Evolutionary conservation across 2,329 filamentous ascomycete genomes (phyloP).

Genomic region (Polytolypa hystricis): DNA sequence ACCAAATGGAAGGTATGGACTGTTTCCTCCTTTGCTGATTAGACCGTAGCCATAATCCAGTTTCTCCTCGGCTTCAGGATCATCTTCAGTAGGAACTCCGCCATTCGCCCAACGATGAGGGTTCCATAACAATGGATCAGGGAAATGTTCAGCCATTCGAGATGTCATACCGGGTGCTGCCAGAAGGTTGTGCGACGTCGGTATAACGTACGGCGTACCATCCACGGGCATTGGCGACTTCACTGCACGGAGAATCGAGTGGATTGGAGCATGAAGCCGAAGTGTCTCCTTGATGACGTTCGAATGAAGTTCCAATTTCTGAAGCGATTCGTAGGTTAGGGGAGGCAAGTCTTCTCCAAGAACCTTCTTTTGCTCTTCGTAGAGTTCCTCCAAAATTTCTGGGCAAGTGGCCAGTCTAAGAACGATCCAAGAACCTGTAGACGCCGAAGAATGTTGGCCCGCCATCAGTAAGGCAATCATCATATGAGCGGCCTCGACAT

Average conservation of each 20-base stretch:
- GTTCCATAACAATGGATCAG: slow-evolving; percentile 72
- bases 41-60: slow-evolving; percentile 90
- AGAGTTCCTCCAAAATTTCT: slow-evolving; percentile 70
- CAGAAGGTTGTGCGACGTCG: slow-evolving; percentile 68
- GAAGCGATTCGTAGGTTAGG: slow-evolving; percentile 65
- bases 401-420: slow-evolving; percentile 68
- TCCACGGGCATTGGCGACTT: slow-evolving; percentile 77
- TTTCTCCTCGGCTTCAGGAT: slow-evolving; percentile 55
- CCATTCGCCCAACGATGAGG: slow-evolving; percentile 79
- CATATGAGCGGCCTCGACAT: slow-evolving; percentile 79
- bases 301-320: slow-evolving; percentile 68
- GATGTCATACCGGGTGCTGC: slow-evolving; percentile 76
- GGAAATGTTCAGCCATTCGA: slow-evolving; percentile 63
- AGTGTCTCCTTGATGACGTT: slow-evolving; percentile 87
- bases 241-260: slow-evolving; percentile 88
- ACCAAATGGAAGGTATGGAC: slow-evolving; percentile 88
- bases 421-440: slow-evolving; percentile 75
- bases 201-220: slow-evolving; percentile 72
- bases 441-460: slow-evolving; percentile 79
- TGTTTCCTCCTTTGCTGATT: slow-evolving; percentile 79
- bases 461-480: slow-evolving; percentile 93
- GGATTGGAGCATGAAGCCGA: slow-evolving; percentile 81
- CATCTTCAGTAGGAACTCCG: slow-evolving; percentile 35
- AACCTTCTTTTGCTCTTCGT: slow-evolving; percentile 64
- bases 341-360: slow-evolving; percentile 65